A percentile compares a stretch with the other conserved stretches of the same genome.
phyloP scores from a whole-genome alignment of 192 early-diverging fungal species.

The Dissophora ornata region DNA sequence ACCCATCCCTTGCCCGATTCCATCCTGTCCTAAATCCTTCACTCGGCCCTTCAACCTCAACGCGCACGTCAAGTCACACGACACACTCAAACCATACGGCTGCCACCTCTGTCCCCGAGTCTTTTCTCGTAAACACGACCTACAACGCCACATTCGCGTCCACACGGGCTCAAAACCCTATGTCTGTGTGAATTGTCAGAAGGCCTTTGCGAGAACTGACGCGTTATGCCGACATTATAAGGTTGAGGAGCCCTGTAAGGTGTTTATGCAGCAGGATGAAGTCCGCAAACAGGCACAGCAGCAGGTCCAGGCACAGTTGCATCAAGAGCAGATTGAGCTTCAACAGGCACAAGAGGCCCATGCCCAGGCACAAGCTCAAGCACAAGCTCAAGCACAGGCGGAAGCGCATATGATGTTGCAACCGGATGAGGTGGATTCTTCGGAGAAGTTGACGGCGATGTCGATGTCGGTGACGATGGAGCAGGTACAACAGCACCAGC shows the following conservation, averaged over 20 bases:
- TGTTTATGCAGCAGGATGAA: constrained; percentile 42
- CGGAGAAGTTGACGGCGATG: neutral
- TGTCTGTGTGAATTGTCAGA: constrained; percentile 72
- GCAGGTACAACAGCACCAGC: constrained; percentile 2
- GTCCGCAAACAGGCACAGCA: constrained; percentile 50
- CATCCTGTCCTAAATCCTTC: constrained; percentile 73
- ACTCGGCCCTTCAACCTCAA: constrained; percentile 73
- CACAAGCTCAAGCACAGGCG: constrained; percentile 11
- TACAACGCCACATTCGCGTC: constrained; percentile 75
- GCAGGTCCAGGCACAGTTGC: constrained; percentile 48
- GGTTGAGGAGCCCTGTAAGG: constrained; percentile 64
- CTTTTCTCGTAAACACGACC: constrained; percentile 85
- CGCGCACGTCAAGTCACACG: constrained; percentile 70
- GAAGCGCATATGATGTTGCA: constrained; percentile 12
- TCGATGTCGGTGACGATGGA: constrained; percentile 1
- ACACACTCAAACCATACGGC: constrained; percentile 65
- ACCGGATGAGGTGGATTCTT: neutral
- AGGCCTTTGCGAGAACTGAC: constrained; percentile 81
- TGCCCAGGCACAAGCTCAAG: constrained; percentile 34
- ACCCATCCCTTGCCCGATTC: constrained; percentile 62
- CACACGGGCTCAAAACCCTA: constrained; percentile 77
- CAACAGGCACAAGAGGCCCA: constrained; percentile 48
- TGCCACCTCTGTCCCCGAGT: constrained; percentile 72
- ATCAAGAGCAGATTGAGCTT: constrained; percentile 49
- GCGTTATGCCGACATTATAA: constrained; percentile 77